Evolutionary conservation across 2,329 filamentous ascomycete genomes (phyloP), one percentile per base, ranked within the genome.

Genomic region (Pseudopyrenochaeta lycopersici): DNA sequence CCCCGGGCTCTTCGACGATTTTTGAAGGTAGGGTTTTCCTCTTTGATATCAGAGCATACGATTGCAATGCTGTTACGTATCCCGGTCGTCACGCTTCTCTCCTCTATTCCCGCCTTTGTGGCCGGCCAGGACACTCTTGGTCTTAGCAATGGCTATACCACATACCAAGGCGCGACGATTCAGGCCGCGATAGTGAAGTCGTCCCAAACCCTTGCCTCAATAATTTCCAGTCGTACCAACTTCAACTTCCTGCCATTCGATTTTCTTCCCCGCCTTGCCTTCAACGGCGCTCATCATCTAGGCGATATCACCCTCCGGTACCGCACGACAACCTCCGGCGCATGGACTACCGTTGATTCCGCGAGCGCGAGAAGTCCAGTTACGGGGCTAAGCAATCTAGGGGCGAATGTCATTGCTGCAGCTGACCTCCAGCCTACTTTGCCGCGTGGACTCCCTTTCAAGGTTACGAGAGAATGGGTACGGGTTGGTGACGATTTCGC

Each of bases 221-320:
- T 68, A 7, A 66, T 59, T 10, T 60, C 62, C 6, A 65, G 58
- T n/a, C 33, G 47, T 9, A 59, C 61, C 2, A 39, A 58, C 0
- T 86, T 85, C 55, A 82, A 87, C 66, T 87, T 86, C 57, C 75
- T 84, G 2, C 84, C 84, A 0, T 82, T 75, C 7, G 84, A 85
- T 61, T 70, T 80, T 39, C 75, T 86, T 3, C 52, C 76, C 0
- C 70, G 73, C 14, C 77, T 84, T 7, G 78, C 81, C 10, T 75
- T 76, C 11, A 80, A 85, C 52, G 80, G 80, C 2, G 81, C 85
- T 54, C 85, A 87, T 55, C 85, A 87, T 64, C 81, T 82, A 61
- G 85, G 85, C 3, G 85, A 87, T 41, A 73, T 87, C 33, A 85
- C 82, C 0, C 77, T 83, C 39, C 80, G 83, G 11, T 87, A 84